Percentiles rank a stretch among this genome's conserved stretches.
Evolutionary conservation across 768 basidiomycete genomes (phyloP).

Genomic region (Mycena leptocephala): DNA sequence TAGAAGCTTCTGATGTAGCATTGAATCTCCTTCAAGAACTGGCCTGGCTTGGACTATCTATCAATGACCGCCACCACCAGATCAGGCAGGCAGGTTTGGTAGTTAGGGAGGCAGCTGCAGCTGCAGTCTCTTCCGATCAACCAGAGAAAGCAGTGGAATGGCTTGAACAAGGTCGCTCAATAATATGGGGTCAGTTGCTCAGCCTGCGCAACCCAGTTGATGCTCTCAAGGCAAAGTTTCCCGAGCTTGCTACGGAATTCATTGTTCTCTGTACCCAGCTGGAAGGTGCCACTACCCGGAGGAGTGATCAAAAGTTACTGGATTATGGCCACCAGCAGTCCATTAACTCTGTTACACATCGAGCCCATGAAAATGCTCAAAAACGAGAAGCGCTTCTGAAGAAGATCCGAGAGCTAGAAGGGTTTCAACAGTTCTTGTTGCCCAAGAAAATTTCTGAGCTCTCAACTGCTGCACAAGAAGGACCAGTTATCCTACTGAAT

Average conservation of each 20-base stretch:
- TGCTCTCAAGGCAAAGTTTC: constrained; percentile 27
- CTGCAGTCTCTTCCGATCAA: no score
- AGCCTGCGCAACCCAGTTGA: constrained; percentile 39
- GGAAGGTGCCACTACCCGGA: not conserved
- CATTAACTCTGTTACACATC: not conserved
- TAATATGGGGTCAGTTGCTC: constrained; percentile 41
- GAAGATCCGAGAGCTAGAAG: constrained; percentile 31
- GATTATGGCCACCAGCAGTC: not conserved
- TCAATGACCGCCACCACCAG: no score
- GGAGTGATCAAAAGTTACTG: not conserved
- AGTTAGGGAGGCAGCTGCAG: no score
- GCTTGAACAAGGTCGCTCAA: constrained; percentile 33
- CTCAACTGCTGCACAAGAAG: constrained; percentile 39
- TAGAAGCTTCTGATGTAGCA: no score
- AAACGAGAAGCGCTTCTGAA: not conserved
- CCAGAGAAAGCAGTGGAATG: constrained; percentile 6
- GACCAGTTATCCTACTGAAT: constrained; percentile 57
- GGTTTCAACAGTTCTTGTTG: constrained; percentile 50
- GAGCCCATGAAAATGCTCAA: not conserved
- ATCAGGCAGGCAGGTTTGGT: no score
- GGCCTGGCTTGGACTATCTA: no score
- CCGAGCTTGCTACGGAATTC: constrained; percentile 37
- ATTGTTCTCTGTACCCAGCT: not conserved
- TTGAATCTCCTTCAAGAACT: no score
- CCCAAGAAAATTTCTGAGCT: constrained; percentile 38